Base-by-base conservation (phyloP, 2,329 filamentous ascomycete genomes). In the Cladosporium sp. region DNA sequence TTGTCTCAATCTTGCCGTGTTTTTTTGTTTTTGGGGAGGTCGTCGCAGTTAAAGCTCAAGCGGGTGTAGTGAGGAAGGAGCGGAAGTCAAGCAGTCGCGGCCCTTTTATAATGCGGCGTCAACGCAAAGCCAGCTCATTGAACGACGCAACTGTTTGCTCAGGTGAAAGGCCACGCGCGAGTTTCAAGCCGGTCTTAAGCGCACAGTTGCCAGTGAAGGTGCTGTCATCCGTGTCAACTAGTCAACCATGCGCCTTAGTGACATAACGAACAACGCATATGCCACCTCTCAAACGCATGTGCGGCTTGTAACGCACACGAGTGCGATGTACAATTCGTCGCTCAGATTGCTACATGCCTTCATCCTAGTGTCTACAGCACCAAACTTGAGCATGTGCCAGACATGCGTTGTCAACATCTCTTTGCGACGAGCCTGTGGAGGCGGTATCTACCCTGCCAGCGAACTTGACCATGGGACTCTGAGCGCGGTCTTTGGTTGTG, bases 51-150 rank as follows among this genome's bases (percentile, higher is more conserved):
- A 54, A 54, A 30, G 51, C 51, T 54, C 28, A 54, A 54, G 26
- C n/a, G 51, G 26, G 11, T 30, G 51, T 23, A 23, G 56, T 39
- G 56, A 58, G 56, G 56, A 58, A 58, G 56, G 56, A 58, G 36
- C 56, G 23, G 32, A 58, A 39, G n/a, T 23, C 39, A 46, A 46
- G 39, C 39, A 46, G n/a, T 21, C 18, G 28, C 28, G 28, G 28
- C 28, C 28, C 7, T 46, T 46, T 46, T 46, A n/a, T 46, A 46
- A 46, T 11, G 39, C n/a, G 28, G n/a, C 28, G 7, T n/a, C 39
- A 46, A 58, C 21, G 32, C 14, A 23, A 58, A 8, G 32, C 14
- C 34, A 36, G 21, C 16, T 46, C 32, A 58, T 58, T 58, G 56
- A 39, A 36, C 32, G 36, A 46, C 14, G 36, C 26, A 18, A 11